Evolutionary conservation across 2,329 filamentous ascomycete species (phyloP), one percentile per base, ranked within the genome.

Genomic region (Cryphonectria nitschkei): DNA sequence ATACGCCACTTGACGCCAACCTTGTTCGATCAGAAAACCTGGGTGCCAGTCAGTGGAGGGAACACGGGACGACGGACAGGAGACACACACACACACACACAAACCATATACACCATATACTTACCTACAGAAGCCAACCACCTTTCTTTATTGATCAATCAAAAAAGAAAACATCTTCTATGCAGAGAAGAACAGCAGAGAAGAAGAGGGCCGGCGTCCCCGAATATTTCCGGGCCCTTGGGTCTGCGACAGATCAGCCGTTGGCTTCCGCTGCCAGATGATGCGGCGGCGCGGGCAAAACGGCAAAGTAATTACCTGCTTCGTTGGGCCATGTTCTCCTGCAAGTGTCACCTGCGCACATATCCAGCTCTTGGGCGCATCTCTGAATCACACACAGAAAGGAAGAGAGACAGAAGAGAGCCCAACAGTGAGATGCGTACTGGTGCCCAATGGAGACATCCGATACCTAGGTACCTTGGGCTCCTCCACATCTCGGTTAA

Each of bases 291-390:
- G 32, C 32, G 32, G 37, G 61, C 60, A 29, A 26, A 63, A 8
- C 8, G 37, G 61, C 29, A 37, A 37, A 29, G 7, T 11, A n/a
- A 7, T 13, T 8, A 29, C 34, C 14, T 65, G 32, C 63, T 16
- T 9, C 37, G 14, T 60, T n/a, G 29, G 61, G 58, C 60, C 46
- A 50, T 50, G 58, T 29, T 7, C 29, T 14, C 46, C 43, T 71
- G 63, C 67, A 71, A 63, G 22, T 69, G 67, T 50, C 56, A 63
- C 58, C 52, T 67, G 63, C 56, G 61, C 46, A 69, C 52, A 50
- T 58, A 46, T 41, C 46, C 63, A 29, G 56, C 54, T 1, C 54
- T 6, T 26, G 3, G 29, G 6, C 32, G 56, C n/a, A 7, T 37
- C 37, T 39, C 37, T 39, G 3, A 6, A 34, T 34, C 37, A 50